Evolutionary conservation across 768 basidiomycete species (phyloP), one percentile per base, ranked within the genome.

Genomic region (Leccinum disarticulatum): DNA sequence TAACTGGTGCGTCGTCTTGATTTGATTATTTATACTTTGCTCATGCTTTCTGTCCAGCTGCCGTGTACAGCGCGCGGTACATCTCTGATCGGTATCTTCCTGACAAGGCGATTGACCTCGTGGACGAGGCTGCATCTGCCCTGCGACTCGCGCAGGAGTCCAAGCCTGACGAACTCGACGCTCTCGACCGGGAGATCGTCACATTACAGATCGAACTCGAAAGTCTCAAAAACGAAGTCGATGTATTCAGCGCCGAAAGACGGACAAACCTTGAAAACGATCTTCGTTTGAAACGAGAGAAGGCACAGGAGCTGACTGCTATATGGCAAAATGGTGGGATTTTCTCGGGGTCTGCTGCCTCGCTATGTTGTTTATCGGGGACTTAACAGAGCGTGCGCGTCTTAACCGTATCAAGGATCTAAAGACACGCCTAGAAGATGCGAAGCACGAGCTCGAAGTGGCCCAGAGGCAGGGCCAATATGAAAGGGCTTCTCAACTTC

Each of bases 81-180:
- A 87, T 96, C 63, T 87, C 92, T 0, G 91, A 93, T 70, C 82
- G 93, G 4, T 95, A 84, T 71, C 80, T 96, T 1, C 94, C 94
- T 0, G 94, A 97, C 75, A 95, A 95, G 70, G 90, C 91, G 10
- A 91, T 93, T 47, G 93, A 96, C 71, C 81, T 97, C 3, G 85
- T 98, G 1, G 96, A 98, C 72, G 96, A 98, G 73, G 95, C 95
- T 3, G 90, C 92, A 1, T 91, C 91, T 2, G 81, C 92, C 0
- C 79, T 98, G 6, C 85, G 93, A 0, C 84, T 97, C 4, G 90
- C 93, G 0, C 94, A 95, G 68, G 92, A 94, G 68, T 87, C 85
- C 33, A 93, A 94, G 68, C 94, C 94, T 0, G 89, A 93, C 56
- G 87, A 87, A 56, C 80, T 96, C 1, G 93, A 97, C 68, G 79